Evolutionary conservation across 306 rosid species (phyloP), one percentile per base, ranked within the genome.

Genomic region (Inga oerstediana): DNA sequence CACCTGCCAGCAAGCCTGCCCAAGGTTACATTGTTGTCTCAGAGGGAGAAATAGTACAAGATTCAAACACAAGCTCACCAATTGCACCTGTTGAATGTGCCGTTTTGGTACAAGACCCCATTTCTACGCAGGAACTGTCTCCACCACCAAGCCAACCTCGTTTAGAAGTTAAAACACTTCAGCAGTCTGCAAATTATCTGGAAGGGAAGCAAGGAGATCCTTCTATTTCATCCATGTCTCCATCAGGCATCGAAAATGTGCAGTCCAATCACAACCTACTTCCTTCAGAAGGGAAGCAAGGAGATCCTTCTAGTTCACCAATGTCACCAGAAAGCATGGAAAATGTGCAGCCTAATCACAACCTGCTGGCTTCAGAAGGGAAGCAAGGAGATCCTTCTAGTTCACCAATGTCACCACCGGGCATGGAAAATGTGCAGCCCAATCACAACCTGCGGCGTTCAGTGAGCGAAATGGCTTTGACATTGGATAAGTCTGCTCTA

Each of bases 401-500:
- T 76, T 65, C 80, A 73, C 81, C 87, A 6, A 11, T 52, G 80
- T 85, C 90, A 52, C 86, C 85, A 46, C 84, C 85, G 51, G 67
- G 83, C 7, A 48, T 27, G 72, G 90, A 78, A 84, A 77, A 67
- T 65, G 86, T 79, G 84, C 93, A 87, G 72, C 82, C 83, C 88
- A 84, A 75, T 84, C 85, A 49, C 75, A 81, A 82, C 20, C 51
- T 81, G 34, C 54, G 45, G 58, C 85, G 82, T 87, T 77, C 86
- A 46, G 91, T 84, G 76, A 89, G 82, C 78, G 91, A 85, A 87
- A 81, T 68, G 77, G 74, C 85, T 58, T 82, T 83, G 72, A 82
- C 88, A 41, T 83, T 87, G 64, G 86, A 86, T 62, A 54, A 70
- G 70, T 77, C 89, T 71, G 56, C 78, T 74, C 82, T 32, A 72